Evolutionary conservation across 441 rosid genomes (phyloP).

Genomic region (Syzygium syzygioides): DNA sequence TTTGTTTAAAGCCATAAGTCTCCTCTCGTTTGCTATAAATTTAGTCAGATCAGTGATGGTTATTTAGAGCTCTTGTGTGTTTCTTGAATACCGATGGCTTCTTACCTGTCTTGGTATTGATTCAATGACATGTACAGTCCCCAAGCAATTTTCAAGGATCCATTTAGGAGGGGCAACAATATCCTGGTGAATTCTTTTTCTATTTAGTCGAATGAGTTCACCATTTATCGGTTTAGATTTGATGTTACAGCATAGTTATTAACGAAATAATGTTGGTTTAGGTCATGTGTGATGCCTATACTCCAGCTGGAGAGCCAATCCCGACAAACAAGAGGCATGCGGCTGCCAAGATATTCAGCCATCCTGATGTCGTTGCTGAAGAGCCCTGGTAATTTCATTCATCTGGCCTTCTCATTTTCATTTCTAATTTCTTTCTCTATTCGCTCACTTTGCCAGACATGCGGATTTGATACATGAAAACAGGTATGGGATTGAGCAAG

Average conservation of each 20-base stretch:
- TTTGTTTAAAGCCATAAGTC: neutral
- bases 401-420: neutral
- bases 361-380: constrained; percentile 9
- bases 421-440: neutral
- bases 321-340: constrained; percentile 13
- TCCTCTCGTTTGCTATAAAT: neutral
- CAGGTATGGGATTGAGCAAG: constrained; percentile 18
- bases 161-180: constrained; percentile 14
- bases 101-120: neutral
- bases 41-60: neutral
- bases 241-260: neutral
- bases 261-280: neutral
- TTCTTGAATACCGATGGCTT: neutral
- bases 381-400: constrained; percentile 7
- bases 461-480: neutral
- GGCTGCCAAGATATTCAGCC: constrained; percentile 12
- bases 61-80: neutral
- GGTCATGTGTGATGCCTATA: constrained; percentile 18
- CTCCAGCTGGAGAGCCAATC: constrained; percentile 15
- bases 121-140: neutral
- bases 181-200: neutral
- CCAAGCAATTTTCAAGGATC: constrained; percentile 11
- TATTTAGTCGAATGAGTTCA: neutral
- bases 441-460: neutral
- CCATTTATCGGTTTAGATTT: neutral